Conservation (phyloP, 2,329 filamentous ascomycete species). For the Sporothrix euskadiensis region DNA sequence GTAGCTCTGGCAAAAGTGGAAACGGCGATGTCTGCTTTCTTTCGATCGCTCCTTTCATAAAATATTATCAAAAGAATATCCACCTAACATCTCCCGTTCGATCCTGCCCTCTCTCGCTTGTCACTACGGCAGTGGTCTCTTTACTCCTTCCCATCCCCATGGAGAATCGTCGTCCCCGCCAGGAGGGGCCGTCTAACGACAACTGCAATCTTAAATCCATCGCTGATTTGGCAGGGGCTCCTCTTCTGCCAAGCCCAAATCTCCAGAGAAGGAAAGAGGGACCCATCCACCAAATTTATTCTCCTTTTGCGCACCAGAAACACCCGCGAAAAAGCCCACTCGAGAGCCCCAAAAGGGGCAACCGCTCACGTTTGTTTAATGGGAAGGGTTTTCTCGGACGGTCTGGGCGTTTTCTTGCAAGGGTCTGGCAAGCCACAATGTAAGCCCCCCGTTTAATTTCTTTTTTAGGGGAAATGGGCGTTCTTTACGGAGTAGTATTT, state of each 20-base stretch:
- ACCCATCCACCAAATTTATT: neutral
- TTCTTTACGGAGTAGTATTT: neutral
- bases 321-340: neutral
- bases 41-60: neutral
- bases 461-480: neutral
- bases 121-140: neutral
- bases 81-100: neutral
- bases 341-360: conserved; percentile 1
- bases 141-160: neutral
- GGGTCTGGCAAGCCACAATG: conserved; percentile 17
- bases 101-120: neutral
- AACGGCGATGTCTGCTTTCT: neutral
- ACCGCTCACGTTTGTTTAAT: conserved; percentile 16
- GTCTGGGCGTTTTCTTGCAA: neutral
- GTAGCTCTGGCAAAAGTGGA: neutral
- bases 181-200: neutral
- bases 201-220: conserved; percentile 16
- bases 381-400: conserved; percentile 8
- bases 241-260: conserved; percentile 19
- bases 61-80: neutral
- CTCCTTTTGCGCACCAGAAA: conserved; percentile 6
- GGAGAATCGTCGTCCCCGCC: neutral
- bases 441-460: neutral
- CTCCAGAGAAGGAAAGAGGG: conserved; percentile 1
- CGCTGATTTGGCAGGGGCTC: conserved; percentile 4